Evolutionary conservation across 805 yeast species (phyloP), one percentile per base, ranked within the genome.

Genomic region (Cyberlindnera mycetangii): DNA sequence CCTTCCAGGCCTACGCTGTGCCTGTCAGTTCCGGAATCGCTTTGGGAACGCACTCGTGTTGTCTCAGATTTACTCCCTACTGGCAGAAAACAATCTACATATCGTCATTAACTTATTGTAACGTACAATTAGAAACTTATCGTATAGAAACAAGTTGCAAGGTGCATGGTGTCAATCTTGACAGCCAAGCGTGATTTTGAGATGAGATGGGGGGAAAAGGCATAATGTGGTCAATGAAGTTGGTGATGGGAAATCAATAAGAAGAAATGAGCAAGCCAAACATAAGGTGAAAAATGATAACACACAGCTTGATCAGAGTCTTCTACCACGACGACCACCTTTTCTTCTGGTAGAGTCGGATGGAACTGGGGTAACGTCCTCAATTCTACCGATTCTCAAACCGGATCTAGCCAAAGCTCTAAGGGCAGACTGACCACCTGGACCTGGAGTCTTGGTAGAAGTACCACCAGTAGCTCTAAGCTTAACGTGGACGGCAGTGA

Each of bases 301-400:
- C 31, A 40, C 35, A 35, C 37, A 40, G 44, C 40, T 31, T 44
- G 39, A 33, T 77, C 76, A 88, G 78, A 90, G 85, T 87, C 99
- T 89, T 85, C 99, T 92, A 92, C 99, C 99, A 85, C 99, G 90
- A 83, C 99, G 93, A 88, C 99, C 99, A 89, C 99, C 99, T 95
- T 93, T 95, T 89, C 92, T 88, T 86, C 99, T 93, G 76, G 99
- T 95, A 68, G 98, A 90, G 78, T 93, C 99, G 64, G 99, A 93
- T 76, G 99, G 99, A 68, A 93, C 90, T 76, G 99, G 99, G 65
- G 99, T 93, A 64, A 93, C 99, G 76, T 93, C 99, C 83, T 95
- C 99, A 66, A 93, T 93, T 79, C 99, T 89, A 68, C 99, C 99
- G 63, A 93, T 93, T 85, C 96, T 90, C 77, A 93, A 82, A 74